A percentile compares a stretch with the other conserved stretches of the same genome.
These are phyloP conservation scores for Tanacetum coccineum DNA, from an alignment of 129 eudicot species.

Conservation along the genomic window DNA sequence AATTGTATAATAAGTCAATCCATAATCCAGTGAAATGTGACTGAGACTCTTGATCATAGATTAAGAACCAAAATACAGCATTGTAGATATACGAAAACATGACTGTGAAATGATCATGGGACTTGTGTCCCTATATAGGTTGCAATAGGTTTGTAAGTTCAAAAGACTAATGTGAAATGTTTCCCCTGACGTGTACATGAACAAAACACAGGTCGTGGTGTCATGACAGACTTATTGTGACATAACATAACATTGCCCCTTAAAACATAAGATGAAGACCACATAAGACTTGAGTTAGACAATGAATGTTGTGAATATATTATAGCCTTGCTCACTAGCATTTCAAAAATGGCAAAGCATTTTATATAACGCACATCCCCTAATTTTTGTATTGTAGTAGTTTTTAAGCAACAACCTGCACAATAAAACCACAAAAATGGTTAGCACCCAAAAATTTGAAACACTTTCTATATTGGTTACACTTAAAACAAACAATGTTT, in stretches of 20 bases:
- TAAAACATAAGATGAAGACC: background rate
- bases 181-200: conserved; percentile 2
- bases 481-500: no score
- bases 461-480: background rate
- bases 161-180: no score
- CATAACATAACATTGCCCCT: background rate
- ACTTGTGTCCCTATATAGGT: background rate
- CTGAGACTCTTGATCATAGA: no score
- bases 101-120: background rate
- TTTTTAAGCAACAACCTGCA: conserved; percentile 27
- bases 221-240: background rate
- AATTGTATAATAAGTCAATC: no score
- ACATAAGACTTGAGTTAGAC: background rate
- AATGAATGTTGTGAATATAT: background rate
- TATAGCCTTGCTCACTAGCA: background rate
- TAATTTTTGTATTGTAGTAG: conserved; percentile 12
- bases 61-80: background rate
- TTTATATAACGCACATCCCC: background rate
- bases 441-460: background rate
- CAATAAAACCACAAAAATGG: conserved; percentile 11
- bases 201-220: background rate
- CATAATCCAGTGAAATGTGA: no score
- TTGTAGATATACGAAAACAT: background rate
- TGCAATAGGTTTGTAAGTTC: background rate
- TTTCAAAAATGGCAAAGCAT: background rate